phyloP scores from a whole-genome alignment of 2,329 filamentous ascomycete species.

The Colletotrichum musicola region DNA sequence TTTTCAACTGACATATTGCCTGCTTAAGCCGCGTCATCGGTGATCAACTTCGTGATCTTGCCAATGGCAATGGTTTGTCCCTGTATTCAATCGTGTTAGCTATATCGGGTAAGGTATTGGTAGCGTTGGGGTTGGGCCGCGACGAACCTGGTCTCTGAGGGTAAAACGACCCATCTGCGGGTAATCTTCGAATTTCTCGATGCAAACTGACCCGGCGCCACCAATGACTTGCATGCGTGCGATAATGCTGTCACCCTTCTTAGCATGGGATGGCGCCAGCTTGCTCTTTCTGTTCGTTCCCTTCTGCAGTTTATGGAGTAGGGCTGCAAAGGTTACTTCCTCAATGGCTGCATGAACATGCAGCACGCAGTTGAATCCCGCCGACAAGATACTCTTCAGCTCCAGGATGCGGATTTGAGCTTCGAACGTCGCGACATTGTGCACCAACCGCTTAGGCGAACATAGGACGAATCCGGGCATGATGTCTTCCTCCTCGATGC shows the following conservation, averaged over 20 bases:
- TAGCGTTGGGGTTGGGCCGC: background rate
- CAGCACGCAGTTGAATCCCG: conserved; percentile 97
- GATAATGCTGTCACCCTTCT: conserved; percentile 85
- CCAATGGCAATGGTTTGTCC: conserved; percentile 99
- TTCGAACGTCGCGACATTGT: conserved; percentile 91
- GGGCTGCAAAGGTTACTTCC: conserved; percentile 89
- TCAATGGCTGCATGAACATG: conserved; percentile 98
- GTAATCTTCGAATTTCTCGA: conserved; percentile 96
- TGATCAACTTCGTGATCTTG: conserved; percentile 93
- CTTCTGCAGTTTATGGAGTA: conserved; percentile 96
- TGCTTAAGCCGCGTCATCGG: conserved; percentile 48
- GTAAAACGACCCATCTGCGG: conserved; percentile 94
- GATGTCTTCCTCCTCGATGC: conserved; percentile 97
- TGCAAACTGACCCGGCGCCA: conserved; percentile 87
- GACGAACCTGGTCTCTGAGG: conserved; percentile 83
- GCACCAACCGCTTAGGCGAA: conserved; percentile 91
- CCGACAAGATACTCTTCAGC: conserved; percentile 91
- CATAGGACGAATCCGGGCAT: conserved; percentile 96
- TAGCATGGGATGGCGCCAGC: conserved; percentile 91
- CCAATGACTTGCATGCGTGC: conserved; percentile 90
- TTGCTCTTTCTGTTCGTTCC: conserved; percentile 95
- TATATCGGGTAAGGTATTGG: conserved; percentile 39
- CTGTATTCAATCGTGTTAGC: conserved; percentile 58
- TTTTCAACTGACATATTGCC: conserved; percentile 35
- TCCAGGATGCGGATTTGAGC: conserved; percentile 97